These are phyloP conservation scores for Danielozyma ontarioensis DNA, from an alignment of 805 yeast genomes.

Conservation along the genomic window DNA sequence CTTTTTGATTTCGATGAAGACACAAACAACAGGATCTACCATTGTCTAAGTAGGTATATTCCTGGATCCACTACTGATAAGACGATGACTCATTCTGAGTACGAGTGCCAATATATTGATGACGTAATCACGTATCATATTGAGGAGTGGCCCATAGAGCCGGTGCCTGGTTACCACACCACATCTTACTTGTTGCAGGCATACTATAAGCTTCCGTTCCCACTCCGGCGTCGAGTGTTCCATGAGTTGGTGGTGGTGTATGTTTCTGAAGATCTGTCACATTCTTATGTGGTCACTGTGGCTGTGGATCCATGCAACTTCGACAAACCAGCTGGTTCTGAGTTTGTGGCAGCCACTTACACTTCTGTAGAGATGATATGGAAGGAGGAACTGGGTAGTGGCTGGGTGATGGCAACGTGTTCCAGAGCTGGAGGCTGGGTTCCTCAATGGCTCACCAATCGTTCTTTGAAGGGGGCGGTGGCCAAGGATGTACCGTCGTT, in stretches of 20 bases:
- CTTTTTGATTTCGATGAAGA: not conserved
- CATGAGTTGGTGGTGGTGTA: conserved; percentile 30
- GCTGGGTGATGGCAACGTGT: conserved; percentile 37
- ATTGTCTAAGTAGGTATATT: conserved; percentile 3
- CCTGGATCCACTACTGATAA: conserved; percentile 10
- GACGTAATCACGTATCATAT: conserved; percentile 23
- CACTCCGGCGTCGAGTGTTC: conserved; percentile 30
- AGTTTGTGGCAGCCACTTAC: conserved; percentile 25
- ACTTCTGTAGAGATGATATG: conserved; percentile 30
- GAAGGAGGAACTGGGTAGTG: conserved; percentile 11
- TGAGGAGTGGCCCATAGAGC: conserved; percentile 10
- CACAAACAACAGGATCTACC: not conserved
- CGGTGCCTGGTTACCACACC: conserved; percentile 8
- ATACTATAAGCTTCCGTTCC: conserved; percentile 31
- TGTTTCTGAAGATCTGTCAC: conserved; percentile 8
- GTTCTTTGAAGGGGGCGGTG: conserved; percentile 27
- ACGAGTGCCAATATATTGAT: conserved; percentile 32
- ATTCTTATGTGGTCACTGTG: conserved; percentile 27
- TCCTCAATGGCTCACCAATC: conserved; percentile 30
- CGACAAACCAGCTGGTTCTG: conserved; percentile 8
- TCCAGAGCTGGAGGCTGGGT: conserved; percentile 36
- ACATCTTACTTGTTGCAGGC: conserved; percentile 25
- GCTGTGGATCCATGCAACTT: conserved; percentile 26
- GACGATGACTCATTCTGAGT: conserved; percentile 27
- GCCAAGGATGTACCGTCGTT: conserved; percentile 38